Percentiles rank a stretch among this genome's conserved stretches.
phyloP scores from a whole-genome alignment of 768 basidiomycete genomes.

The Tricholoma flavovirens region DNA sequence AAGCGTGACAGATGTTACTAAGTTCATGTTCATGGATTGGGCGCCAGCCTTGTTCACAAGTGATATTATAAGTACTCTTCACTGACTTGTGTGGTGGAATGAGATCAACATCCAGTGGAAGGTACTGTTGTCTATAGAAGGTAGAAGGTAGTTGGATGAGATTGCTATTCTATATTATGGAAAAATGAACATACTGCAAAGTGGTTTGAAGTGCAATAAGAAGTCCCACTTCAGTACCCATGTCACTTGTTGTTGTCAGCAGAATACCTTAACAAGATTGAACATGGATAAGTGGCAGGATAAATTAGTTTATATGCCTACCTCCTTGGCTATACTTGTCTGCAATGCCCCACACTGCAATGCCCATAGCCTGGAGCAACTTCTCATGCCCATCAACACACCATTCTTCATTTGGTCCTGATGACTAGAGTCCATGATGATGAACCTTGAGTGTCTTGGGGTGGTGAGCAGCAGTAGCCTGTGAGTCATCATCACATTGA shows the following conservation, averaged over 20 bases:
- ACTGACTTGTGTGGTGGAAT: conserved; percentile 18
- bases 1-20: conserved; percentile 17
- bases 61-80: conserved; percentile 25
- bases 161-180: background rate
- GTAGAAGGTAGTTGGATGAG: background rate
- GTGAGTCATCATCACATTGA: background rate
- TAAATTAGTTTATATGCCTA: conserved; percentile 4
- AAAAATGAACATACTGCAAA: conserved; percentile 12
- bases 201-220: conserved; percentile 17
- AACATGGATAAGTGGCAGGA: background rate
- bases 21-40: conserved; percentile 23
- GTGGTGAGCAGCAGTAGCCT: background rate
- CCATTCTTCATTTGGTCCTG: conserved; percentile 27
- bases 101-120: conserved; percentile 15
- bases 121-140: conserved; percentile 11
- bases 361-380: conserved; percentile 18
- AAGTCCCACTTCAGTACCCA: conserved; percentile 17
- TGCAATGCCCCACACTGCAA: conserved; percentile 19
- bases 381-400: conserved; percentile 26
- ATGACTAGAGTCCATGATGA: conserved; percentile 15
- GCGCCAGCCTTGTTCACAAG: conserved; percentile 22
- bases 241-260: conserved; percentile 14
- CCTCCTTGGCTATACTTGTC: conserved; percentile 22
- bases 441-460: conserved; percentile 18
- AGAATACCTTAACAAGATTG: conserved; percentile 17